Evolutionary conservation across 441 rosid species (phyloP), one percentile per base, ranked within the genome.

Genomic region (Aquilaria agallochum): DNA sequence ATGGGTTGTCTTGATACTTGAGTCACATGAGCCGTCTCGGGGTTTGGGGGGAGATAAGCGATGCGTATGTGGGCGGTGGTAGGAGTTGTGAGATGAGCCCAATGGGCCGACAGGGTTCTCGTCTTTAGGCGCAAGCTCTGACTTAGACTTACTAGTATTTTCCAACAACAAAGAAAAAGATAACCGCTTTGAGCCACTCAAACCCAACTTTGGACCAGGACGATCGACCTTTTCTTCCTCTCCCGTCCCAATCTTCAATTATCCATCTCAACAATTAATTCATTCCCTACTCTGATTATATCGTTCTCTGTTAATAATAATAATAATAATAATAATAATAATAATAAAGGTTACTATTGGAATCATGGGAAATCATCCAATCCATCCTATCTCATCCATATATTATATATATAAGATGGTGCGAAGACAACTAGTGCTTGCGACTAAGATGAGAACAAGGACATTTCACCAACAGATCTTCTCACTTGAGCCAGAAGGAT

Each of bases 131-230:
- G 53, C 62, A 27, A 20, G 27, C 27, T 20, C 27, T 20, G 27
- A 20, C 27, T 3, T 34, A 48, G 3, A 10, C 14, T n/a, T 5
- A 48, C 50, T 48, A 48, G 40, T 34, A 48, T 48, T 9, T 48
- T 3, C 51, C n/a, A 48, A 48, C 36, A 8, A 27, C 59, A 46
- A 27, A 53, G 5, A 36, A 53, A 50, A 59, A 11, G 47, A 55
- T 27, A 62, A 48, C 53, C 57, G 42, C 40, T 44, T 48, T 50
- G 50, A 40, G 5, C 62, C 44, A 42, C 34, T 56, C 66, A 40
- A 62, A 32, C 36, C 66, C 31, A 56, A 32, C 15, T 12, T 44
- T 50, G 58, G 67, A 55, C 67, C 59, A 55, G 12, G 5, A 8
- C 11, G 9, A 46, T 32, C 46, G 2, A 13, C 33, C 20, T n/a